These are phyloP conservation scores for Pulveroboletus sp. DNA, from an alignment of 768 basidiomycete species.

Conservation along the genomic window DNA sequence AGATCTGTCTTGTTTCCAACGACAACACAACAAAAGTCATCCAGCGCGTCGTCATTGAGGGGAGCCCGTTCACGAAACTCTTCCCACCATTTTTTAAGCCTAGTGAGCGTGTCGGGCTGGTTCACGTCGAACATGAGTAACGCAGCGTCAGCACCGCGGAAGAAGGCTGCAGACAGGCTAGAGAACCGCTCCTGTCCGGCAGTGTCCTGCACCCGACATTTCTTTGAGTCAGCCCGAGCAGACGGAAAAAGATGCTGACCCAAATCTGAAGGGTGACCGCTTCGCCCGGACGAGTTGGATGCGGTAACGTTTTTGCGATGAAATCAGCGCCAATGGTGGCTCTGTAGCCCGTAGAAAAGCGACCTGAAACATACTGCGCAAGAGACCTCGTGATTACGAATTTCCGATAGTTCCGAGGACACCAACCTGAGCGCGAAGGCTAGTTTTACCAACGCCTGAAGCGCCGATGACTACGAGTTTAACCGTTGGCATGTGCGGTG, in stretches of 20 bases:
- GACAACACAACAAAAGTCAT: conserved; percentile 66
- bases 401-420: conserved; percentile 15
- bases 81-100: conserved; percentile 70
- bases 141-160: conserved; percentile 79
- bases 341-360: conserved; percentile 71
- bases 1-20: conserved; percentile 78
- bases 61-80: conserved; percentile 70
- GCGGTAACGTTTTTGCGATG: conserved; percentile 66
- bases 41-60: conserved; percentile 55
- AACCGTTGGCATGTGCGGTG: conserved; percentile 54
- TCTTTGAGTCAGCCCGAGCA: conserved; percentile 1
- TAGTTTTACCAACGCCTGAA: conserved; percentile 84
- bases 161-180: conserved; percentile 75
- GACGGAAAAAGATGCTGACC: conserved; percentile 33
- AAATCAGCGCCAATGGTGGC: conserved; percentile 92
- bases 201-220: conserved; percentile 52
- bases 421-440: conserved; percentile 63
- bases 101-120: conserved; percentile 51
- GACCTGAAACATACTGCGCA: conserved; percentile 67
- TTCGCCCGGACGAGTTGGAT: conserved; percentile 51
- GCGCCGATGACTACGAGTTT: conserved; percentile 81
- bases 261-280: conserved; percentile 66
- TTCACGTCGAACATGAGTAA: conserved; percentile 81
- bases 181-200: conserved; percentile 89
- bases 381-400: not conserved